Conservation (phyloP, 164 flowering plant species). For the Euptelea pleiosperma region DNA sequence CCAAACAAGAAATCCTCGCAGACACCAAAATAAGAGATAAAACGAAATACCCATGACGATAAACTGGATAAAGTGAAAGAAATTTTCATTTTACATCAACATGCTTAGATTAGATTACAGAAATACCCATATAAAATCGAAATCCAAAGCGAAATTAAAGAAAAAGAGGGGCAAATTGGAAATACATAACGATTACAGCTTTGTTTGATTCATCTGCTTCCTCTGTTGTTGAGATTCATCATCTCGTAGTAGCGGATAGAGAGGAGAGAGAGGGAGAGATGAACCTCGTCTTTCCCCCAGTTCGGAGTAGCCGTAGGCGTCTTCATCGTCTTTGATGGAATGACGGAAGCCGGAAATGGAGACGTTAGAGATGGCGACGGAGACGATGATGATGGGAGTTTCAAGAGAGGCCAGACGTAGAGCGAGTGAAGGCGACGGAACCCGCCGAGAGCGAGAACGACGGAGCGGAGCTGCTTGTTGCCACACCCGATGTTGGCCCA, state of each 20-base stretch:
- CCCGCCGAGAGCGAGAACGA: conserved; percentile 88
- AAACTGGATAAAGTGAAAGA: no score
- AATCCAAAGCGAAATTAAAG: no score
- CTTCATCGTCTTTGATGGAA: background rate
- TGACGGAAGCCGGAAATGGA: conserved; percentile 24
- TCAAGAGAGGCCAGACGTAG: conserved; percentile 58
- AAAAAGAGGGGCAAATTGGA: no score
- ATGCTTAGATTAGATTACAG: no score
- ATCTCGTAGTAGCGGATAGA: conserved; percentile 74
- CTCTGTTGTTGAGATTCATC: conserved; percentile 48
- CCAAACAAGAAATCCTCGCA: no score
- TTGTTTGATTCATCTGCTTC: background rate
- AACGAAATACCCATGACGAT: no score
- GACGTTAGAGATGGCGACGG: conserved; percentile 23
- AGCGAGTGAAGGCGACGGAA: conserved; percentile 78
- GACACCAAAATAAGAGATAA: no score
- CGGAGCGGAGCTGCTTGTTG: conserved; percentile 66
- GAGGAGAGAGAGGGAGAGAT: conserved; percentile 74
- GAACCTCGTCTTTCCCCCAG: conserved; percentile 90
- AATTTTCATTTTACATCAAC: no score
- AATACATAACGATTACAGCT: background rate
- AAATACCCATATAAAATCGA: no score
- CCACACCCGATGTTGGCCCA: conserved; percentile 57
- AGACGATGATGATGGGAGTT: conserved; percentile 32
- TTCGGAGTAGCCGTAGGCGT: conserved; percentile 24